Evolutionary conservation across 1,284 basidiomycete species (phyloP).

Genomic region (Ceratobasidium sp.): DNA sequence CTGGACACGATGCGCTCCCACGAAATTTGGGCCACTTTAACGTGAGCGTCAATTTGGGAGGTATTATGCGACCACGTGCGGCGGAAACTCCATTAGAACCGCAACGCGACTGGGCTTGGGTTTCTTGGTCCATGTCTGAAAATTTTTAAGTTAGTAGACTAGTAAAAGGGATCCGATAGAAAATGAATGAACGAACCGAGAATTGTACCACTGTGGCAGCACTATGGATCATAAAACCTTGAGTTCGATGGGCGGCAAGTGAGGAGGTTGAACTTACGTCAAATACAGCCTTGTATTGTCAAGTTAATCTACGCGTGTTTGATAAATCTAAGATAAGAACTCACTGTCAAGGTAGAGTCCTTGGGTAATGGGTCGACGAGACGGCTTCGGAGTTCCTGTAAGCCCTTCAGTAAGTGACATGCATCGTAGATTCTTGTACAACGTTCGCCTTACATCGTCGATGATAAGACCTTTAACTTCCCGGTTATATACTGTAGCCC

Average conservation of each 20-base stretch:
- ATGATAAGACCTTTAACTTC: constrained; percentile 32
- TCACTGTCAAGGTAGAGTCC: constrained; percentile 28
- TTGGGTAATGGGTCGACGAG: constrained; percentile 36
- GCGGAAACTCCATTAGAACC: not conserved
- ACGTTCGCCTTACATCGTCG: constrained; percentile 27
- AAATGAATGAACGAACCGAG: constrained; percentile 3
- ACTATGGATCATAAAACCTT: not conserved
- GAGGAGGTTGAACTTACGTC: constrained; percentile 18
- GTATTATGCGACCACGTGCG: constrained; percentile 17
- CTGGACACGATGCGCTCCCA: constrained; percentile 1
- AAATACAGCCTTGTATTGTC: constrained; percentile 24
- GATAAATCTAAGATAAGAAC: not conserved
- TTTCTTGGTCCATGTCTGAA: constrained; percentile 45
- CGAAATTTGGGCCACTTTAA: constrained; percentile 23
- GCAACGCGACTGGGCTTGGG: not conserved
- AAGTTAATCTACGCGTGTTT: not conserved
- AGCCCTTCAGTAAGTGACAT: not conserved
- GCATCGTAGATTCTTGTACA: not conserved
- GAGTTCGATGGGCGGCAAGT: not conserved
- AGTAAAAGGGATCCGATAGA: not conserved
- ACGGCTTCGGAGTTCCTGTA: constrained; percentile 23
- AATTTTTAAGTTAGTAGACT: not conserved
- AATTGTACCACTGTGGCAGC: constrained; percentile 44
- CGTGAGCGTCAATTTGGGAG: constrained; percentile 20
- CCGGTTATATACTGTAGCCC: constrained; percentile 40